Evolutionary conservation across 2,329 filamentous ascomycete genomes (phyloP).

Genomic region (Colletotrichum euphorbiae): DNA sequence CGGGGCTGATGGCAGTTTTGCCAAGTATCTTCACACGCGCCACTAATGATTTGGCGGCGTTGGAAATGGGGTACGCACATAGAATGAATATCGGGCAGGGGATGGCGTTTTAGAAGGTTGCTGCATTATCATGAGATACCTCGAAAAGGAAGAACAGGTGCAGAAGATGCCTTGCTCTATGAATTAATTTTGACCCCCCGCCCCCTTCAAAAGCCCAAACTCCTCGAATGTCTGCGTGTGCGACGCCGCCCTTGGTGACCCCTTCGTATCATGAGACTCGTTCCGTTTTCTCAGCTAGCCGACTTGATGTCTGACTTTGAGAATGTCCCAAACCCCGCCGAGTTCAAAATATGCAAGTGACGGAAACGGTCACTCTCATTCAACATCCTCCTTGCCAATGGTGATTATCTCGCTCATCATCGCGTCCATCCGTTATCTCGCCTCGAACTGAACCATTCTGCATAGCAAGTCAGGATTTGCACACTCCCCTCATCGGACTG

Average conservation of each 20-base stretch:
- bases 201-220: constrained; percentile 20
- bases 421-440: constrained; percentile 65
- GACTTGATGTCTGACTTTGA: not conserved
- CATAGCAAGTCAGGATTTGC: constrained; percentile 41
- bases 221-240: constrained; percentile 25
- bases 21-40: constrained; percentile 67
- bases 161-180: constrained; percentile 38
- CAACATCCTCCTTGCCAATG: not conserved
- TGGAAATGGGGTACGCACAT: constrained; percentile 42
- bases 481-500: not conserved
- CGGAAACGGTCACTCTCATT: not conserved
- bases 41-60: constrained; percentile 36
- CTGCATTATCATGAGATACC: constrained; percentile 41
- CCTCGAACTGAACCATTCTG: constrained; percentile 99
- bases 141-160: constrained; percentile 38
- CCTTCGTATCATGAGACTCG: not conserved
- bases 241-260: not conserved
- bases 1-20: constrained; percentile 69
- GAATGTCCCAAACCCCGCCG: not conserved
- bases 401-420: not conserved
- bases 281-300: not conserved
- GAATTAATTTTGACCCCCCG: constrained; percentile 37
- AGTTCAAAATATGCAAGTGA: not conserved
- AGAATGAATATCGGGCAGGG: constrained; percentile 26
- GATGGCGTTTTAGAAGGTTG: constrained; percentile 38